Base-by-base conservation (phyloP, 257 asterid species). In the Paulownia fortunei region DNA sequence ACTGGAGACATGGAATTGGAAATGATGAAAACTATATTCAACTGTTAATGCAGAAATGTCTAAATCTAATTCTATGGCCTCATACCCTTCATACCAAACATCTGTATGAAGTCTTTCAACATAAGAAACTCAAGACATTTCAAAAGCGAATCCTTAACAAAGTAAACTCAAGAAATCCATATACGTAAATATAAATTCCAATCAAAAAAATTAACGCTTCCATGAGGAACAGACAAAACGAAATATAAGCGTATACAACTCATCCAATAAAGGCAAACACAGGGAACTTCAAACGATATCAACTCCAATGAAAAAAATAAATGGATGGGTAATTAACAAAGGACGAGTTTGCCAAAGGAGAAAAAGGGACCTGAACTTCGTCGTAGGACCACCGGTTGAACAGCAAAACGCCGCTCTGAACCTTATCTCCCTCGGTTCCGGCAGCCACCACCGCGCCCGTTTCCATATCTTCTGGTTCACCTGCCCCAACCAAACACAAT, bases 301-400 rank as follows among this genome's bases (percentile, higher is more conserved):
- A 37, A 30, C 24, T 47, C 23, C 19, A 61, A 21, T 12, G 0
- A 2, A 3, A n/a, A 24, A 26, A 4, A 41, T 2, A 56, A 58
- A 19, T 3, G 36, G 69, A 74, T 1, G 30, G 24, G 11, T 5
- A 30, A 73, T 11, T 8, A 44, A 21, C 34, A 69, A n/a, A 26
- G 21, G 44, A 32, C 21, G 24, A 23, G 32, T 2, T 13, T 1
- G 41, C 58, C 24, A n/a, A 15, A 2, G 42, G 37, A 27, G 6
- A 62, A 51, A 34, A 3, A 37, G 21, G 0, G 36, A 91, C 97
- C 93, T 86, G 88, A 68, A 91, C 89, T 44, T 86, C 93, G 5
- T 85, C 97, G 79, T 91, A 91, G 24, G 88, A 59, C 97, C 97
- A 89, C 0, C 88, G 85, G 81, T 91, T 89, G 82, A 91, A 89